Conservation (phyloP, 2,329 filamentous ascomycete genomes). For the Alternaria ventricosa region DNA sequence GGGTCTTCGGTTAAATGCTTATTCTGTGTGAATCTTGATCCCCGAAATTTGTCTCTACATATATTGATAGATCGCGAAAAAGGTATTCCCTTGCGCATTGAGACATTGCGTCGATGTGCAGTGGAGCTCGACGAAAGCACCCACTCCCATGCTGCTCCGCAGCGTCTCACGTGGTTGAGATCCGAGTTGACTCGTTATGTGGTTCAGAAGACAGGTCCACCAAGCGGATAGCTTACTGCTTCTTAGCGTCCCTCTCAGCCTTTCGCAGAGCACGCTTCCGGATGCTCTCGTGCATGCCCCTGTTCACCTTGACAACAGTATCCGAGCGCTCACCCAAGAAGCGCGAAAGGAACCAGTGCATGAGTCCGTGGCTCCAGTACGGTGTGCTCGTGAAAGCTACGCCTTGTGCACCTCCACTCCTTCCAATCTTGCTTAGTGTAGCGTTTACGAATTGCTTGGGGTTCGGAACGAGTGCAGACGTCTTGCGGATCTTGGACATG, state of each 20-base stretch:
- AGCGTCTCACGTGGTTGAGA: not conserved
- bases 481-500: conserved; percentile 92
- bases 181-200: not conserved
- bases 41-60: not conserved
- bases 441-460: conserved; percentile 82
- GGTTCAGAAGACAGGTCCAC: not conserved
- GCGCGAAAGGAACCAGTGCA: conserved; percentile 79
- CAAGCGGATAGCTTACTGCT: conserved; percentile 45
- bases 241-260: conserved; percentile 81
- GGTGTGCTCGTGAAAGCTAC: conserved; percentile 87
- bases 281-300: conserved; percentile 80
- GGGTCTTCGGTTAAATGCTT: not conserved
- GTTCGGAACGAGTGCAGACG: conserved; percentile 78
- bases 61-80: not conserved
- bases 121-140: not conserved
- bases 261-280: conserved; percentile 83
- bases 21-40: not conserved
- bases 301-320: conserved; percentile 66
- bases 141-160: not conserved
- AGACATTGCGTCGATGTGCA: not conserved
- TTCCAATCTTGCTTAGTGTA: conserved; percentile 79
- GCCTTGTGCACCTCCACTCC: conserved; percentile 76
- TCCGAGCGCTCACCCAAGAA: conserved; percentile 65
- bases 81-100: not conserved
- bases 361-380: conserved; percentile 88